These are phyloP conservation scores for Pichia sp. DNA, from an alignment of 1,139 yeast species.

Conservation along the genomic window DNA sequence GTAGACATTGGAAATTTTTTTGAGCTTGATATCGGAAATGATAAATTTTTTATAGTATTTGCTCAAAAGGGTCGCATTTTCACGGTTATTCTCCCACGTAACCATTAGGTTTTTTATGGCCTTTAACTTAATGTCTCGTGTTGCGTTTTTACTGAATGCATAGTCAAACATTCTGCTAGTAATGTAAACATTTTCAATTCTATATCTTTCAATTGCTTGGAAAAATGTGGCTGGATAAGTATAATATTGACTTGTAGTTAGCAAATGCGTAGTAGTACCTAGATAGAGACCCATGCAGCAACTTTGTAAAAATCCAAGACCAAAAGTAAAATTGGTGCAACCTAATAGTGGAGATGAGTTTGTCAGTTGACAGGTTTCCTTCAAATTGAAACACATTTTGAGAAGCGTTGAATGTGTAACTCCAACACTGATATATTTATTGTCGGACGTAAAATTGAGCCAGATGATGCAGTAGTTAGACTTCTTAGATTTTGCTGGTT, in stretches of 20 bases:
- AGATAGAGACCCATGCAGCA: constrained; percentile 74
- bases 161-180: constrained; percentile 81
- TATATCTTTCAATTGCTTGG: constrained; percentile 63
- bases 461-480: constrained; percentile 31
- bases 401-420: constrained; percentile 54
- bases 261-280: constrained; percentile 78
- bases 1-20: constrained; percentile 71
- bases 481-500: constrained; percentile 32
- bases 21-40: constrained; percentile 55
- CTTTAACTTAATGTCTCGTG: constrained; percentile 38
- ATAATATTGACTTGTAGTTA: constrained; percentile 73
- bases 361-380: constrained; percentile 83
- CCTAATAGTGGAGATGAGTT: constrained; percentile 72
- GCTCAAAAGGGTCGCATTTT: constrained; percentile 34
- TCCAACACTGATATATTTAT: constrained; percentile 53
- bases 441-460: constrained; percentile 59
- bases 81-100: constrained; percentile 61
- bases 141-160: constrained; percentile 26
- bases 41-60: constrained; percentile 50
- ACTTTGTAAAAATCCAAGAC: constrained; percentile 83
- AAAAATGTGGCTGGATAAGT: constrained; percentile 69
- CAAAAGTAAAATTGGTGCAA: constrained; percentile 76
- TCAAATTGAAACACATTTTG: constrained; percentile 79
- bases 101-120: constrained; percentile 78
- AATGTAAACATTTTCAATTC: constrained; percentile 79